Evolutionary conservation across 2,329 filamentous ascomycete genomes (phyloP).

Genomic region (Penicillium sp.): DNA sequence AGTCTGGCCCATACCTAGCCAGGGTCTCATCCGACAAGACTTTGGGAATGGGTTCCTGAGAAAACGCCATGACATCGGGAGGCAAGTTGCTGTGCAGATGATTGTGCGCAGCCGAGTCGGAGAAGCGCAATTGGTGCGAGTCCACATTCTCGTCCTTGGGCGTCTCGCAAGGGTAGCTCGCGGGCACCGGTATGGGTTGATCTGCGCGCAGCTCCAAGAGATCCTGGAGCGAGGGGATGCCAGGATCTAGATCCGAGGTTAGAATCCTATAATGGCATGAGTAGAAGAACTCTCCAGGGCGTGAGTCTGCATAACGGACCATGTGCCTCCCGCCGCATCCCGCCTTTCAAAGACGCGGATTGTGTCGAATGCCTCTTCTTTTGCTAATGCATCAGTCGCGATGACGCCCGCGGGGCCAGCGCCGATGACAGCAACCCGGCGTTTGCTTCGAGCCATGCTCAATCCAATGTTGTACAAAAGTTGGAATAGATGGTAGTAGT

Average conservation of each 20-base stretch:
- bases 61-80: slow-evolving; percentile 24
- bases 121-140: background rate
- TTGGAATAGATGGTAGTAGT: too few species aligned
- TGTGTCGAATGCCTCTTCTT: slow-evolving; percentile 29
- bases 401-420: slow-evolving; percentile 29
- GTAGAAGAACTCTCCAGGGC: background rate
- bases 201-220: background rate
- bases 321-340: slow-evolving; percentile 28
- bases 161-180: too few species aligned
- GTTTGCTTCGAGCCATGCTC: background rate
- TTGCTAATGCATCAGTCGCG: slow-evolving; percentile 25
- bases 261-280: background rate
- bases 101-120: slow-evolving; percentile 1
- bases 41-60: slow-evolving; percentile 23
- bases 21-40: slow-evolving; percentile 9
- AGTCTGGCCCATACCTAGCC: background rate
- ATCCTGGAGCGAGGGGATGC: background rate
- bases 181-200: background rate
- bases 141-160: background rate
- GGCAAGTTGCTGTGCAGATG: slow-evolving; percentile 27
- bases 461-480: background rate
- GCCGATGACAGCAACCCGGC: slow-evolving; percentile 23
- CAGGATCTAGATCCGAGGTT: background rate
- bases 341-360: slow-evolving; percentile 32
- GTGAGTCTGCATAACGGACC: slow-evolving; percentile 16